Evolutionary conservation across 805 yeast genomes (phyloP).

Genomic region (Wickerhamomyces pijperi): DNA sequence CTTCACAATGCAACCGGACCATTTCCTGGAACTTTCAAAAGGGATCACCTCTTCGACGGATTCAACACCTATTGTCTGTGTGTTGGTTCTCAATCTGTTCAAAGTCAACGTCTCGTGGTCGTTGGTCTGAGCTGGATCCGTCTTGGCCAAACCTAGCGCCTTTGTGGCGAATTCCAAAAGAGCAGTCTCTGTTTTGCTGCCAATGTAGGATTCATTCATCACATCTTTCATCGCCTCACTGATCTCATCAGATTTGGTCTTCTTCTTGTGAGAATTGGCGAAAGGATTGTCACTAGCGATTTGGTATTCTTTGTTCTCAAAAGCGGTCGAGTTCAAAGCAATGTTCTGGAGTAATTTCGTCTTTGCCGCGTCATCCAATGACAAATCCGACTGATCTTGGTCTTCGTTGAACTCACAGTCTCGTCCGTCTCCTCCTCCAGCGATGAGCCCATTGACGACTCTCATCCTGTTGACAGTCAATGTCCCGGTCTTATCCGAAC

Average conservation of each 20-base stretch:
- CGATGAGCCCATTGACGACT: constrained; percentile 69
- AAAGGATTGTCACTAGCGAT: constrained; percentile 19
- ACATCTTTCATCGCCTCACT: not conserved
- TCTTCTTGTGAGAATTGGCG: constrained; percentile 11
- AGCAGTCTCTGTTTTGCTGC: constrained; percentile 94
- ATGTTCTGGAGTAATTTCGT: constrained; percentile 42
- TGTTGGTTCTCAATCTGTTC: constrained; percentile 31
- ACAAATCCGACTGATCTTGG: constrained; percentile 9
- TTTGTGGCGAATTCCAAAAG: constrained; percentile 56
- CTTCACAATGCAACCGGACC: constrained; percentile 74
- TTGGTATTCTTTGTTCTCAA: constrained; percentile 43
- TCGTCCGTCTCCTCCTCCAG: constrained; percentile 24
- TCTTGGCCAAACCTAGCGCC: constrained; percentile 33
- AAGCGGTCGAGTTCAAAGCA: constrained; percentile 78
- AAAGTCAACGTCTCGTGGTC: constrained; percentile 20
- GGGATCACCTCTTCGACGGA: constrained; percentile 66
- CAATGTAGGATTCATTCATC: constrained; percentile 38
- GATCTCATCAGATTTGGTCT: constrained; percentile 28
- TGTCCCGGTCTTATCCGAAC: constrained; percentile 97
- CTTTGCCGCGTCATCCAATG: constrained; percentile 5
- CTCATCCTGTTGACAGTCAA: constrained; percentile 90
- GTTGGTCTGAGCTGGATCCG: constrained; percentile 14
- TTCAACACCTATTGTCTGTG: constrained; percentile 20
- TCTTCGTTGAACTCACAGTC: constrained; percentile 42
- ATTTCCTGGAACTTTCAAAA: constrained; percentile 85